A percentile compares a stretch with the other conserved stretches of the same genome.
Conservation (phyloP, 106 monocot genomes). For the Apostasia shenzhenica region DNA sequence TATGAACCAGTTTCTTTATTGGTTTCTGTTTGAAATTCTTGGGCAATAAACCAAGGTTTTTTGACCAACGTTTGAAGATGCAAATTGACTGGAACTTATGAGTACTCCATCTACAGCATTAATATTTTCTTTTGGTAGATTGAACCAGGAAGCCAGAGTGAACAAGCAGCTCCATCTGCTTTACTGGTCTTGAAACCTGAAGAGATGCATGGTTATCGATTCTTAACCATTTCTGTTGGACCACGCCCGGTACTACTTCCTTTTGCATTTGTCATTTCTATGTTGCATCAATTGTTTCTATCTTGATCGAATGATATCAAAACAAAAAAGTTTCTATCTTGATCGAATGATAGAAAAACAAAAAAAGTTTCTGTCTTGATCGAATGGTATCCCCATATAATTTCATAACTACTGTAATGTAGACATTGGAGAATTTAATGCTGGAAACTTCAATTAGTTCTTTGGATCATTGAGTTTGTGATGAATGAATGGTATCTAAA, state of each 20-base stretch:
- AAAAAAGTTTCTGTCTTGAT: too few relatives aligned
- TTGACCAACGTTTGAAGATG: neutral
- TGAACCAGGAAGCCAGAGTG: conserved; percentile 98
- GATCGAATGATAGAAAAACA: too few relatives aligned
- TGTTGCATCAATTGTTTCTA: neutral
- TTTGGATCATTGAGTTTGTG: too few relatives aligned
- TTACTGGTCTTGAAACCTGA: conserved; percentile 64
- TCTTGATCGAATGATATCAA: neutral
- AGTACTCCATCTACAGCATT: neutral
- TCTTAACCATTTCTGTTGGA: conserved; percentile 93
- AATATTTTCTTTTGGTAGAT: conserved; percentile 34
- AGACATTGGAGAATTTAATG: too few relatives aligned
- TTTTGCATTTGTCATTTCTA: neutral
- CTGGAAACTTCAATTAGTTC: too few relatives aligned
- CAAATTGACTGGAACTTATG: neutral
- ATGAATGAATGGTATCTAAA: too few relatives aligned
- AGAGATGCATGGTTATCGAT: conserved; percentile 77
- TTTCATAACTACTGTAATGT: too few relatives aligned
- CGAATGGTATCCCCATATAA: too few relatives aligned
- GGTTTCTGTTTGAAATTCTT: conserved; percentile 2
- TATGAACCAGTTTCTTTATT: neutral
- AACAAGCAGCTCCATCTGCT: conserved; percentile 92
- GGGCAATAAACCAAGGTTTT: neutral
- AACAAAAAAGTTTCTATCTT: too few relatives aligned
- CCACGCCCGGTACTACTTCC: conserved; percentile 74